Evolutionary conservation across 768 basidiomycete species (phyloP).

Genomic region (Phlebiopsis flavidoalba): DNA sequence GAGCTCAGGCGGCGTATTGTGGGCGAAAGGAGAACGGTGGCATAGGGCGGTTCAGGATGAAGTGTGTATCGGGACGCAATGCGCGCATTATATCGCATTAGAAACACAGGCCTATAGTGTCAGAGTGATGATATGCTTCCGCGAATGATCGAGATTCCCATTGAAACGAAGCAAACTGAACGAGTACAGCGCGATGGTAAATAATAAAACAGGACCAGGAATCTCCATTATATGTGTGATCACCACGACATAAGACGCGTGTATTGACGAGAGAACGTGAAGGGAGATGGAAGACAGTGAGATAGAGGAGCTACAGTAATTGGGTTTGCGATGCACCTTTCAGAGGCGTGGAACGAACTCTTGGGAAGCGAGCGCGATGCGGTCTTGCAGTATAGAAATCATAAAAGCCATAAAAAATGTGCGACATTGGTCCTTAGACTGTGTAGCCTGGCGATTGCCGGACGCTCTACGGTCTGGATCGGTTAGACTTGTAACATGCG

Average conservation of each 20-base stretch:
- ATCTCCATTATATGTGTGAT: neutral
- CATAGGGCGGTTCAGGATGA: neutral
- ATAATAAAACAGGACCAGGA: neutral
- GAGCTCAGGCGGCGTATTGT: neutral
- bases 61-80: neutral
- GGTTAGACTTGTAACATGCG: neutral
- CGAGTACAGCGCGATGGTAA: neutral
- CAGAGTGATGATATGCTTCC: no score
- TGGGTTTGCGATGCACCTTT: neutral
- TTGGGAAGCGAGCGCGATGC: neutral
- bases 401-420: neutral
- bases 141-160: neutral
- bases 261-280: neutral
- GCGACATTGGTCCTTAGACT: neutral
- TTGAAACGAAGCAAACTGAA: neutral
- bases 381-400: neutral
- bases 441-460: neutral
- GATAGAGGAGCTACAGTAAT: conserved; percentile 1
- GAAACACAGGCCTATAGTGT: neutral
- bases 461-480: neutral
- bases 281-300: neutral
- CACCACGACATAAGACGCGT: neutral
- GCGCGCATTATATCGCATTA: conserved; percentile 3
- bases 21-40: neutral
- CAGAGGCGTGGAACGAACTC: neutral